Base-by-base conservation (phyloP, 2,329 filamentous ascomycete genomes). In the Seiridium unicorne region DNA sequence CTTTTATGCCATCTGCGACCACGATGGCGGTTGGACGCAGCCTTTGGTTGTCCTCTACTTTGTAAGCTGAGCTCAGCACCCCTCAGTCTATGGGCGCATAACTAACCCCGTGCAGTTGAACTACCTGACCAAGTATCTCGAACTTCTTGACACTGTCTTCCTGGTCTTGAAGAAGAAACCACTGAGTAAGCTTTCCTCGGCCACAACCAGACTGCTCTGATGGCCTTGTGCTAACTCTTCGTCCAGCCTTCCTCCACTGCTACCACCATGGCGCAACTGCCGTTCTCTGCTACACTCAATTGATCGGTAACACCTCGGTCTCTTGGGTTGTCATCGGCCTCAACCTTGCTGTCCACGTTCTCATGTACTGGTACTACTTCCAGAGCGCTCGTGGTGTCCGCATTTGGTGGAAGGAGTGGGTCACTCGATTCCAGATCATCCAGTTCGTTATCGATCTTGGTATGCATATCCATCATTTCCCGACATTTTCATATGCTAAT, bases 331-430 rank as follows among this genome's bases (percentile, higher is more conserved):
- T 90, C 64, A 98, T 98, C 75, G 89, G 87, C 58, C 87, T 98
- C 70, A 98, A 98, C 85, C 81, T 98, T 73, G 87, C 87, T 65
- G 94, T 98, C 59, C 94, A 98, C 80, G 94, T 98, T 61, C 91
- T 97, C 74, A 98, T 98, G 94, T 98, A 98, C 89, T 97, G 93
- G 93, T 98, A 98, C 88, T 98, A 98, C 87, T 98, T 98, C 89
- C 94, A 98, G 85, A 94, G 92, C 73, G 93, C 94, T 59, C 93
- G 94, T 69, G 95, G 95, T 68, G 87, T 98, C 77, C 89, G 89
- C 72, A 95, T 97, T 79, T 97, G 93, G 93, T 98, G 94, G 94
- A 98, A 98, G 90, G 92, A 97, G 81, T 98, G 94, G 90, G 96
- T 98, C 75, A 98, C 94, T 69, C 91, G 93, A 73, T 90, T 97